Evolutionary conservation across 148 eudicot species (phyloP), one percentile per base, ranked within the genome.

Genomic region (Cornus suecica): DNA sequence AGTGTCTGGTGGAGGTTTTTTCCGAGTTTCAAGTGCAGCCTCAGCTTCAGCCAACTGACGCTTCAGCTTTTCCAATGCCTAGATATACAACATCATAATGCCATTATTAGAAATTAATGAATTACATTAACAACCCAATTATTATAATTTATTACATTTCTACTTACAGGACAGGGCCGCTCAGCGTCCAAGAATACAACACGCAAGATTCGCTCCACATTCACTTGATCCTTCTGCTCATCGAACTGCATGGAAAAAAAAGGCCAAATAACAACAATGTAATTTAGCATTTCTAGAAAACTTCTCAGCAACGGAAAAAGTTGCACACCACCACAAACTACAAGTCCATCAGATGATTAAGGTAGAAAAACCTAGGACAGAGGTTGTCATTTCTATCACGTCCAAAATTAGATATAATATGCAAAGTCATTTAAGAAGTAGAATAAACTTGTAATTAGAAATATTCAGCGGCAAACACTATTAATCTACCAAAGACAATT

Each of bases 41-140:
- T 90, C 94, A 4, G 94, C 93, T 85, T 92, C 94, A 65, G 93
- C 90, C 80, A 92, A 80, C 79, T 90, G 92, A 58, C 90, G 90
- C 51, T 89, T 89, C 79, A 92, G 83, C 77, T 92, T 92, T 67
- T 92, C 94, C 81, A 92, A 70, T 31, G 91, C 90, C 97, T 92
- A 51, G 54, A 27, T 10, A 56, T 32, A 70, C 15, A 42, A 23
- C 29, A 63, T 20, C 62, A 67, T 0, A 0, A 27, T 42, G 2
- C 2, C 24, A 58, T 48, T 30, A 65, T 30, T 10, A 26, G 20
- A 25, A 58, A 42, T n/a, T 15, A 26, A 16, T 48, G 30, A 69
- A 69, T 7, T 7, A 25, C 9, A 27, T 4, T 9, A 37, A 1
- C 61, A 69, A n/a, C 26, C 23, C 34, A 34, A 37, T 28, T n/a